phyloP scores from a whole-genome alignment of 441 rosid species.

The Erysimum pusillum region DNA sequence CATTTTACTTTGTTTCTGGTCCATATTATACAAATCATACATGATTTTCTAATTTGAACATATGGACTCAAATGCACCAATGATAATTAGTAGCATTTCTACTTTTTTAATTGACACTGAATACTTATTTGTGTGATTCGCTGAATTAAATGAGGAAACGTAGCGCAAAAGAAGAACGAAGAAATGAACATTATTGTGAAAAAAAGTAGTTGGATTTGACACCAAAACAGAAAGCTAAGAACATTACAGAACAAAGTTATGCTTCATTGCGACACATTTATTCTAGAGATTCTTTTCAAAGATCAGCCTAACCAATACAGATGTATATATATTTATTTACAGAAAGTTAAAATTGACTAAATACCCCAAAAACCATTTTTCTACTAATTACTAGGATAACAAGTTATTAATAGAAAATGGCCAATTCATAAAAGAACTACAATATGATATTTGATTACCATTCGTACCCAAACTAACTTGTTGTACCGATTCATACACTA shows the following conservation, averaged over 20 bases:
- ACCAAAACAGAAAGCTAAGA: slow-evolving; percentile 46
- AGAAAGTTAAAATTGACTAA: not conserved
- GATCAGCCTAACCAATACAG: slow-evolving; percentile 42
- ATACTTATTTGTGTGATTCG: slow-evolving; percentile 23
- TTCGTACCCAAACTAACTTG: too few relatives aligned
- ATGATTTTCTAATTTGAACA: not conserved
- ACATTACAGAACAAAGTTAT: slow-evolving; percentile 45
- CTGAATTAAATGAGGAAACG: slow-evolving; percentile 42
- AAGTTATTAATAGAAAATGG: too few relatives aligned
- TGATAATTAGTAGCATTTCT: slow-evolving; percentile 2
- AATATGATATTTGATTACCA: too few relatives aligned
- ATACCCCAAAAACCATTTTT: not conserved
- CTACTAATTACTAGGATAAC: too few relatives aligned
- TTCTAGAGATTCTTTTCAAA: slow-evolving; percentile 44
- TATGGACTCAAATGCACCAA: slow-evolving; percentile 26
- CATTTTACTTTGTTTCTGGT: slow-evolving; percentile 32
- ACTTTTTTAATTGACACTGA: not conserved
- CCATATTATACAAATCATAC: slow-evolving; percentile 1
- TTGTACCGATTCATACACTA: too few relatives aligned
- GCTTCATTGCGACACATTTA: slow-evolving; percentile 41
- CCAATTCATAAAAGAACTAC: too few relatives aligned
- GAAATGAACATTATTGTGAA: slow-evolving; percentile 34
- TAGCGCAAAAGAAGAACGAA: slow-evolving; percentile 16
- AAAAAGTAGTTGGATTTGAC: slow-evolving; percentile 44
- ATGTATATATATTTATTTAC: slow-evolving; percentile 20